Conservation (phyloP, 176 grass and related monocot genomes). For the Themeda triandra region DNA sequence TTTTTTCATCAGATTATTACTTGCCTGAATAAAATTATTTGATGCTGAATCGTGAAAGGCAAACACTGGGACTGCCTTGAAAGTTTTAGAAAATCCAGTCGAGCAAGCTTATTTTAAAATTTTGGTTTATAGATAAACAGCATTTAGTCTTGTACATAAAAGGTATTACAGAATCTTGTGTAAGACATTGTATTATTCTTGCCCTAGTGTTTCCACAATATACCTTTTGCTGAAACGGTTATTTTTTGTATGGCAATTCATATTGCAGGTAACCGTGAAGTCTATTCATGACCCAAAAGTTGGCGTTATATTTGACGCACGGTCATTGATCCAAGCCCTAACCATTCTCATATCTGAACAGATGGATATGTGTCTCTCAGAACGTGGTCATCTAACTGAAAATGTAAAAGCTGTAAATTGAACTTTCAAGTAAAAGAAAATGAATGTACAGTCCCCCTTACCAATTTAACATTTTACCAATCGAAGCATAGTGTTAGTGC, state of each 20-base stretch:
- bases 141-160: neutral
- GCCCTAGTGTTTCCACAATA: neutral
- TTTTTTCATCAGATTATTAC: conserved; percentile 7
- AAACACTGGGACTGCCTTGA: neutral
- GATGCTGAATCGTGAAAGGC: neutral
- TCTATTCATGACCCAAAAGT: conserved; percentile 50
- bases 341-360: conserved; percentile 49
- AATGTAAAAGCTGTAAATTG: conserved; percentile 36
- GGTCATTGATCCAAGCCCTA: conserved; percentile 67
- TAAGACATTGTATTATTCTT: neutral
- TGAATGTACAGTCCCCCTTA: neutral
- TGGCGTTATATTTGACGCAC: conserved; percentile 64
- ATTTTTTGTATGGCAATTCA: conserved; percentile 21
- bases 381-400: conserved; percentile 33
- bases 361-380: neutral
- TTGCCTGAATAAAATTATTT: neutral
- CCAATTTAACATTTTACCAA: neutral
- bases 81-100: neutral
- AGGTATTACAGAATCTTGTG: neutral
- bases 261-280: conserved; percentile 55
- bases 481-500: neutral
- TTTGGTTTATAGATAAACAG: neutral
- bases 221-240: neutral
- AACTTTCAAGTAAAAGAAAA: neutral
- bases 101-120: neutral